Evolutionary conservation across 371 early-diverging fungal species (phyloP).

Genomic region (Chytridium lagenaria): DNA sequence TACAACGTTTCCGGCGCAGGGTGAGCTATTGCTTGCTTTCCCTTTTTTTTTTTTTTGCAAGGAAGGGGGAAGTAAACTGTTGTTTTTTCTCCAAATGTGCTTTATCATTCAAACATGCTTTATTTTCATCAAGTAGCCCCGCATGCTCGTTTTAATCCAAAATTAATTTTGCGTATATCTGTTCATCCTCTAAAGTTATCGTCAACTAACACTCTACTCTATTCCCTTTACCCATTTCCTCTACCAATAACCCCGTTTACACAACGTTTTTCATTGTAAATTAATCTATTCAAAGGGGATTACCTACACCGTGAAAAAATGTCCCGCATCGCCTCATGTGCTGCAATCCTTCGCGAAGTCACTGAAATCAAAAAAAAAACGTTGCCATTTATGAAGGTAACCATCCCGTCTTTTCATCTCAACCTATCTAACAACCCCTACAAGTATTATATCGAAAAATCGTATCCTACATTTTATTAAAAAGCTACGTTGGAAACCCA

Average conservation of each 20-base stretch:
- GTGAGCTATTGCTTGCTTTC: slow-evolving; percentile 35
- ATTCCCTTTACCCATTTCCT: slow-evolving; percentile 1
- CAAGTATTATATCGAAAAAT: slow-evolving; percentile 58
- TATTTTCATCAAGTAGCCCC: too few species aligned
- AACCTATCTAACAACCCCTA: background rate
- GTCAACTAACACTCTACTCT: too few species aligned
- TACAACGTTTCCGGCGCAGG: slow-evolving; percentile 59
- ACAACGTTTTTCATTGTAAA: too few species aligned
- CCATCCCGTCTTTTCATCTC: background rate
- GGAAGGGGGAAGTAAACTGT: too few species aligned
- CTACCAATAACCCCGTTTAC: background rate
- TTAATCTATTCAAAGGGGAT: slow-evolving; percentile 58
- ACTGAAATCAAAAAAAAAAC: slow-evolving; percentile 50
- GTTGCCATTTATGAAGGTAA: slow-evolving; percentile 55
- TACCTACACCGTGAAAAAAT: slow-evolving; percentile 59
- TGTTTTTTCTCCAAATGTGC: too few species aligned
- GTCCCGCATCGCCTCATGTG: slow-evolving; percentile 44
- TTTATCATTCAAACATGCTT: too few species aligned
- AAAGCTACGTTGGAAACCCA: slow-evolving; percentile 55
- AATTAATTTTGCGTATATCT: too few species aligned
- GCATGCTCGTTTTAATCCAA: too few species aligned
- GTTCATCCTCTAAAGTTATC: too few species aligned
- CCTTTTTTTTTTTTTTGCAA: too few species aligned
- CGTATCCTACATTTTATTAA: slow-evolving; percentile 55
- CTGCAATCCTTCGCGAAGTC: slow-evolving; percentile 52